Percentiles rank a stretch among this genome's conserved stretches.
Evolutionary conservation across 768 basidiomycete genomes (phyloP).

Genomic region (Antrodiella citrinella): DNA sequence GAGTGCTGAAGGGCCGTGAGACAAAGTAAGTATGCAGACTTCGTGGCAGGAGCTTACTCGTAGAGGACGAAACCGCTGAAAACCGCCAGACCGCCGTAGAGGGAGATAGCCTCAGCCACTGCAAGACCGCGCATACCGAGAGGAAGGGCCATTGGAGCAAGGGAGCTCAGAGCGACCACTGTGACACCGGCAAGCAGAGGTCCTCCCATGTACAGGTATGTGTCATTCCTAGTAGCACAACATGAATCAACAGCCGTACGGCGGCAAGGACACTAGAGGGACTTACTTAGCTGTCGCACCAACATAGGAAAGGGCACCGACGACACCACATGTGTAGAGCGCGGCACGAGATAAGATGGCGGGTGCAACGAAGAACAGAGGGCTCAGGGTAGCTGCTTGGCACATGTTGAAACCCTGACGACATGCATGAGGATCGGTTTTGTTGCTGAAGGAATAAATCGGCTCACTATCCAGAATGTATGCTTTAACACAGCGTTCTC

Average conservation of each 20-base stretch:
- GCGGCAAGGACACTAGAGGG: background rate
- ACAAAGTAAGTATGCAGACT: background rate
- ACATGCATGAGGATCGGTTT: background rate
- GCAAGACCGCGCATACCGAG: constrained; percentile 73
- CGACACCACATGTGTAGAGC: constrained; percentile 78
- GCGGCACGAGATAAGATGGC: constrained; percentile 82
- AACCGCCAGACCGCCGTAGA: constrained; percentile 85
- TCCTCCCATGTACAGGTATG: constrained; percentile 79
- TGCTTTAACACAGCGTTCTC: constrained; percentile 74
- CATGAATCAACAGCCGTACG: background rate
- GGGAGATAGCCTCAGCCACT: constrained; percentile 64
- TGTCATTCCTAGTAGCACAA: constrained; percentile 48
- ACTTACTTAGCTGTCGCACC: constrained; percentile 77
- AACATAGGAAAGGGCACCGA: constrained; percentile 80
- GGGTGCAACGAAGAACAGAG: constrained; percentile 83
- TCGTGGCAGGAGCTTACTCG: constrained; percentile 48
- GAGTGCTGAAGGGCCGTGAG: constrained; percentile 48
- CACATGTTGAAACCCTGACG: constrained; percentile 72
- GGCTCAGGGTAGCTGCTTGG: constrained; percentile 81
- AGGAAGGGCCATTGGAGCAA: constrained; percentile 87
- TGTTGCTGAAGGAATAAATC: background rate
- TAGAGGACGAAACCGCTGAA: constrained; percentile 84
- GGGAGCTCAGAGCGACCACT: constrained; percentile 77
- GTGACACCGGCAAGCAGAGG: constrained; percentile 85
- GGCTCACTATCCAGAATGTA: constrained; percentile 67